Base-by-base conservation (phyloP, 2,329 filamentous ascomycete species). In the Sclerotinia minor region DNA sequence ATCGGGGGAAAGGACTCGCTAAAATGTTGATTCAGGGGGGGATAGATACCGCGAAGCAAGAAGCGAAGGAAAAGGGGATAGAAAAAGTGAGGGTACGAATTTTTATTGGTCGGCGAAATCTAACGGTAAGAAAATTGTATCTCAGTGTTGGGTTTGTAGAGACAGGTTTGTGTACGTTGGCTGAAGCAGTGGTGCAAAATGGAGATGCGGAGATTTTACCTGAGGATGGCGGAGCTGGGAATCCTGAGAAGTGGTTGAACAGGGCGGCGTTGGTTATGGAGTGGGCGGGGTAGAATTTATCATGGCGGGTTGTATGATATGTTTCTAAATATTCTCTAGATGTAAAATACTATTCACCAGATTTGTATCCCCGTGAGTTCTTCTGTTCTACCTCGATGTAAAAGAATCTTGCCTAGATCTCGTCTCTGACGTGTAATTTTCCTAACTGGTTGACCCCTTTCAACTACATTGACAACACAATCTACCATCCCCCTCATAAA, bases 401-500 rank as follows among this genome's bases (percentile, higher is more conserved):
- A 35, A 41, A 41, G 38, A 41, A 41, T 15, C 13, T 13, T 41
- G 38, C 38, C 38, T 11, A 41, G 38, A 15, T 41, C 38, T 5
- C 11, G 15, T 41, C 38, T 38, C 35, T 38, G 35, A 38, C 35
- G 7, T 11, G 0, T 8, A 38, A 38, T 38, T 8, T 3, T 38
- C 35, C 3, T 3, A 13, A 38, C 11, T 38, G 35, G 35, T 13
- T 38, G 35, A 6, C 7, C 2, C 0, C 38, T 13, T 38, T 13
- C 38, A 2, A 38, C 13, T 38, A 38, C 3, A 38, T 38, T 38
- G 2, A 38, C 38, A 38, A 13, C 38, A 38, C 38, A 13, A 38
- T 38, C 84, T 59, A 35, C 35, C 6, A 9, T 35, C 35, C 35
- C 35, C 9, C 35, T 9, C 1, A 35, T 35, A 35, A 35, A 7